Evolutionary conservation across 2,329 filamentous ascomycete genomes (phyloP).

Genomic region (Neofusicoccum cordaticola): DNA sequence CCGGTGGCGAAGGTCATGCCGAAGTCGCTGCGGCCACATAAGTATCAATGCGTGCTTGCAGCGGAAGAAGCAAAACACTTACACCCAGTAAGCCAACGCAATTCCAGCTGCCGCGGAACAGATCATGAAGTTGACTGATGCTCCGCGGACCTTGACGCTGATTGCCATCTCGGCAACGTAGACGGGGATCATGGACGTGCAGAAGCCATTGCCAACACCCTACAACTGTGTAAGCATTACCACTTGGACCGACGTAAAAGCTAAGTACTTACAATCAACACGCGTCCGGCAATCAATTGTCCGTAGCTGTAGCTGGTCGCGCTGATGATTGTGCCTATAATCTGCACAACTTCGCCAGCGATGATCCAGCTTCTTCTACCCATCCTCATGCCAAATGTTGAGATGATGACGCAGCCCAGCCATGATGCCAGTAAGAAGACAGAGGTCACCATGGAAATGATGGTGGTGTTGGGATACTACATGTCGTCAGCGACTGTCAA

Average conservation of each 20-base stretch:
- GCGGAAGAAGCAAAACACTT: neutral
- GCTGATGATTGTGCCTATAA: slow-evolving; percentile 31
- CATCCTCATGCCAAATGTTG: slow-evolving; percentile 24
- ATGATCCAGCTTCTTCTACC: slow-evolving; percentile 30
- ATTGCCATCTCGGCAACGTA: slow-evolving; percentile 33
- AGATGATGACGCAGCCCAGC: slow-evolving; percentile 29
- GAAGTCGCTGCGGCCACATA: slow-evolving; percentile 25
- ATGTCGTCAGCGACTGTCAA: neutral
- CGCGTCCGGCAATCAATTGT: slow-evolving; percentile 30
- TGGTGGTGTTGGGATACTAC: slow-evolving; percentile 26
- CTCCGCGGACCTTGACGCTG: slow-evolving; percentile 27
- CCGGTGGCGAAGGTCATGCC: slow-evolving; percentile 29
- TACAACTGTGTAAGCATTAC: neutral
- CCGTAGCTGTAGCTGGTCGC: slow-evolving; percentile 26
- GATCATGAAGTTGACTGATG: slow-evolving; percentile 30
- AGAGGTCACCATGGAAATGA: slow-evolving; percentile 27
- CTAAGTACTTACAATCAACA: slow-evolving; percentile 24
- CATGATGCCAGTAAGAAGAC: slow-evolving; percentile 30
- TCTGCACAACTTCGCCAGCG: slow-evolving; percentile 25
- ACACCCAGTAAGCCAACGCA: slow-evolving; percentile 35
- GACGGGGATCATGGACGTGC: slow-evolving; percentile 29
- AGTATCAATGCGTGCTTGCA: neutral
- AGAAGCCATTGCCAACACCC: slow-evolving; percentile 35
- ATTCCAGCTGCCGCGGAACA: slow-evolving; percentile 26
- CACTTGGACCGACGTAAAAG: neutral